Conservation (phyloP, 2,329 filamentous ascomycete genomes). For the Microdochium bolleyi region DNA sequence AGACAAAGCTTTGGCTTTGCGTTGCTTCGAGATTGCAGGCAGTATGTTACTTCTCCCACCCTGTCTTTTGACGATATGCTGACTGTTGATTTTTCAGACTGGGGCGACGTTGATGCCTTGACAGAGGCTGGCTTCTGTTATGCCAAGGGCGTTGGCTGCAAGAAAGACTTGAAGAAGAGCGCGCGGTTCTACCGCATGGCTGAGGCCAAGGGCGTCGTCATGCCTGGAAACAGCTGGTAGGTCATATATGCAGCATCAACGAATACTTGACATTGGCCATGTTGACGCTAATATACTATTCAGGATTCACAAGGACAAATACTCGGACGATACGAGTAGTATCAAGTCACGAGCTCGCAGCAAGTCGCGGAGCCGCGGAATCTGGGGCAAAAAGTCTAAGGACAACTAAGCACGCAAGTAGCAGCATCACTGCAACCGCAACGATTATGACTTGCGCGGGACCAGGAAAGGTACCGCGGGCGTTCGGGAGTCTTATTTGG, state of each 20-base stretch:
- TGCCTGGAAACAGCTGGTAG: conserved; percentile 97
- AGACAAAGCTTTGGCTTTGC: conserved; percentile 77
- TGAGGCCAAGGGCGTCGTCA: conserved; percentile 88
- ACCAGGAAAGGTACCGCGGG: not conserved
- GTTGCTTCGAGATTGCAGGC: conserved; percentile 94
- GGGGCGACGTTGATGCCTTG: conserved; percentile 92
- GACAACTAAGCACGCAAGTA: conserved; percentile 1
- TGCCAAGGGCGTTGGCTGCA: conserved; percentile 84
- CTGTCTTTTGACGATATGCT: conserved; percentile 10
- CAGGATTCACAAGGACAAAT: conserved; percentile 97
- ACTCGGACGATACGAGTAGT: conserved; percentile 55
- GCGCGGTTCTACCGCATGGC: conserved; percentile 86
- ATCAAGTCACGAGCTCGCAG: conserved; percentile 54
- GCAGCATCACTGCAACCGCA: not conserved
- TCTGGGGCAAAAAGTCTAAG: conserved; percentile 55
- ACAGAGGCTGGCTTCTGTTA: conserved; percentile 96
- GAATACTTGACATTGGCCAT: not conserved
- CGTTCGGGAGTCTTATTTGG: not conserved
- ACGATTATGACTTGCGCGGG: not conserved
- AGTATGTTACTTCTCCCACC: conserved; percentile 41
- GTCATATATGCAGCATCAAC: conserved; percentile 23
- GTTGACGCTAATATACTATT: conserved; percentile 2
- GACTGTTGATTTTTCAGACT: conserved; percentile 39
- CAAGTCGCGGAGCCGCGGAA: conserved; percentile 67
- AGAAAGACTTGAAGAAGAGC: conserved; percentile 92